phyloP scores from a whole-genome alignment of 169 alveolate species.

The Plasmodium vinckei region DNA sequence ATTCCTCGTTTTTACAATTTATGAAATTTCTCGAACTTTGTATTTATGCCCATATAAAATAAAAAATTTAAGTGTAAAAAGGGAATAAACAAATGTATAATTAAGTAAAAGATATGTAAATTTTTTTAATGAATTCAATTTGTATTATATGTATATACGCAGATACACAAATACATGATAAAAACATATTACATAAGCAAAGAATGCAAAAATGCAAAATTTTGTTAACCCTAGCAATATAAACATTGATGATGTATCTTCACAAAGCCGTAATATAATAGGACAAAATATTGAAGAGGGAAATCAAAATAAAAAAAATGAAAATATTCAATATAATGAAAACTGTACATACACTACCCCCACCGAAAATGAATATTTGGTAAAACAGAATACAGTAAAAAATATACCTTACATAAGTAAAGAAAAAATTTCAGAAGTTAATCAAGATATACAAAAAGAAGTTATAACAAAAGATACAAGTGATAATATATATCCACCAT shows the following conservation, averaged over 20 bases:
- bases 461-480: slow-evolving; percentile 6
- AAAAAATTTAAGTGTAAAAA: not conserved
- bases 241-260: slow-evolving; percentile 23
- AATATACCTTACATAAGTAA: slow-evolving; percentile 8
- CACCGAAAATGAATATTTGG: slow-evolving; percentile 20
- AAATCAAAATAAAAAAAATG: not conserved
- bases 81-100: not conserved
- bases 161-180: not conserved
- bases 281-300: slow-evolving; percentile 14
- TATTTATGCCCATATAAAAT: not conserved
- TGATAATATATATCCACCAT: slow-evolving; percentile 5
- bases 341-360: not conserved
- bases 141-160: not conserved
- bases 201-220: slow-evolving; percentile 49
- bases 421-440: slow-evolving; percentile 5
- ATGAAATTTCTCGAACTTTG: not conserved
- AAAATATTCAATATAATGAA: not conserved
- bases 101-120: not conserved
- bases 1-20: not conserved
- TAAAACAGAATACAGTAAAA: slow-evolving; percentile 3
- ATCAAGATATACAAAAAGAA: slow-evolving; percentile 16
- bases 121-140: too few relatives aligned
- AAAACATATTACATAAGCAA: slow-evolving; percentile 6
- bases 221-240: slow-evolving; percentile 19
- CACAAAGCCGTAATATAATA: slow-evolving; percentile 7